These are phyloP conservation scores for Salix brachista DNA, from an alignment of 345 rosid genomes.

Conservation along the genomic window DNA sequence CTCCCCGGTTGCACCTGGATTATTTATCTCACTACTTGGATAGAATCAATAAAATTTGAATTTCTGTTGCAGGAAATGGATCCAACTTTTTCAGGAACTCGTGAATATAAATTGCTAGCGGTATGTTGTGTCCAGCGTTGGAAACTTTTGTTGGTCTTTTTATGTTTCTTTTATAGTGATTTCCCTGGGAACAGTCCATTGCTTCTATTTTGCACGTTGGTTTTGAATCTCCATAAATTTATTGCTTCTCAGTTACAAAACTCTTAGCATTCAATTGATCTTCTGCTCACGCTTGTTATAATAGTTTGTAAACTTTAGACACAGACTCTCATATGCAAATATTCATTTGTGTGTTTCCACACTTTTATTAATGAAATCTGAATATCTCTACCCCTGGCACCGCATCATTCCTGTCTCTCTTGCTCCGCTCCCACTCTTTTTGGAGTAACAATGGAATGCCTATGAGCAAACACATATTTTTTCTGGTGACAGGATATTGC, in stretches of 20 bases:
- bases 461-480: not conserved
- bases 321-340: not conserved
- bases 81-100: slow-evolving; percentile 92
- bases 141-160: not conserved
- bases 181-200: not conserved
- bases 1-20: slow-evolving; percentile 4
- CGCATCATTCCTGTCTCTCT: not conserved
- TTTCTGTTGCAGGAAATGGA: slow-evolving; percentile 70
- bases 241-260: not conserved
- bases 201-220: not conserved
- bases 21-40: not conserved
- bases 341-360: not conserved
- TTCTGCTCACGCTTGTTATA: not conserved
- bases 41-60: slow-evolving; percentile 3
- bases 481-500: slow-evolving; percentile 63
- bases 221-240: not conserved
- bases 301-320: not conserved
- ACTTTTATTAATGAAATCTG: not conserved
- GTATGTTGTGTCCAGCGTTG: slow-evolving; percentile 32
- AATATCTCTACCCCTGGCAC: not conserved
- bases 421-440: not conserved
- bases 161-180: not conserved
- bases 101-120: slow-evolving; percentile 69
- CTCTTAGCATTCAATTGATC: not conserved
- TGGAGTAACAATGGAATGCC: not conserved